Evolutionary conservation across 1,284 basidiomycete species (phyloP), one percentile per base, ranked within the genome.

Genomic region (Mycosarcoma mackinlayi): DNA sequence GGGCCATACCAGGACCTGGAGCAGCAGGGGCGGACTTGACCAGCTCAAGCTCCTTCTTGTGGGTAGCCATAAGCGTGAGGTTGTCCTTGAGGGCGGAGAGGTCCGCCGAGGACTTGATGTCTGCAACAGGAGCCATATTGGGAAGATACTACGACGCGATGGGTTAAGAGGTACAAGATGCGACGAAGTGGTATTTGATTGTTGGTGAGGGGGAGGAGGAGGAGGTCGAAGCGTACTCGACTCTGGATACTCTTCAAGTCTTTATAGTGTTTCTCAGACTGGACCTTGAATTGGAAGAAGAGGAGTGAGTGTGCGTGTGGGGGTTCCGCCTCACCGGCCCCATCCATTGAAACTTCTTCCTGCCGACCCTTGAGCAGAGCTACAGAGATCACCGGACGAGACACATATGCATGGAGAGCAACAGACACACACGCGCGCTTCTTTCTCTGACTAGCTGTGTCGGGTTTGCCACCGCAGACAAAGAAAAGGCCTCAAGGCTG

Each of bases 1-100:
- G 62, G 6, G 77, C 79, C 59, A 78, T 72, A 25, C 79, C 79
- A 3, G 76, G 76, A 23, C 73, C 72, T 30, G 76, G 74, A 33
- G 65, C 60, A 4, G 60, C 44, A 5, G 70, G 68, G 6, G 56
- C 33, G 18, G 66, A 71, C 24, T 64, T 67, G 56, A 77, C 56
- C 14, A 80, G 70, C 50, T 78, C 72, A 34, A 80, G 65, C 68
- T 80, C 61, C 35, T 64, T 69, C 34, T 78, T 74, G 48, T 49
- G 49, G 2, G 76, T 77, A 6, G 75, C 76, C 68, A 71, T 71
- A 16, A 75, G 49, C 28, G 62, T 75, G 37, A 75, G 73, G 50
- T 74, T 74, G 59, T 74, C 67, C 54, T 67, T 74, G 50, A 73
- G 71, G 42, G 49, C 61, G n/a, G 55, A 57, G 34, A 75, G 64